Conservation (phyloP, 192 early-diverging fungal species). For the Mortierella antarctica region DNA sequence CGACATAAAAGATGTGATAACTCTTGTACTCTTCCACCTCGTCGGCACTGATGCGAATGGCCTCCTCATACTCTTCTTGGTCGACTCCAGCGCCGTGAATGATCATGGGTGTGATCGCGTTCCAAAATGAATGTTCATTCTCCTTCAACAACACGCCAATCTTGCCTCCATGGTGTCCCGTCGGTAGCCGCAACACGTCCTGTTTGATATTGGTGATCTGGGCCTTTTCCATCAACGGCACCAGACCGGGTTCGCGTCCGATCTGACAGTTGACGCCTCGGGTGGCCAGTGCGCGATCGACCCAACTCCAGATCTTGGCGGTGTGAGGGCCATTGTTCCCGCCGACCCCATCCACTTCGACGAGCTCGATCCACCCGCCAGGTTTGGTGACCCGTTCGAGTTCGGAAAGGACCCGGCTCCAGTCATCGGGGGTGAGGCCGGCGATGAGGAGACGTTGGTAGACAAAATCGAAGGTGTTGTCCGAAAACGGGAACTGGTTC, state of each 20-base stretch:
- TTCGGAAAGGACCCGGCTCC: slow-evolving; percentile 29
- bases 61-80: slow-evolving; percentile 29
- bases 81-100: slow-evolving; percentile 27
- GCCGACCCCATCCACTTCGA: slow-evolving; percentile 31
- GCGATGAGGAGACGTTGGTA: slow-evolving; percentile 37
- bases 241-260: slow-evolving; percentile 4
- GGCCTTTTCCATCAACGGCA: background rate
- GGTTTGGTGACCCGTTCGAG: slow-evolving; percentile 39
- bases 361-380: slow-evolving; percentile 52
- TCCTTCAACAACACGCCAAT: slow-evolving; percentile 33
- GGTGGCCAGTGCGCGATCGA: slow-evolving; percentile 6
- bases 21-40: slow-evolving; percentile 35
- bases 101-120: slow-evolving; percentile 25
- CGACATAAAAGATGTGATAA: slow-evolving; percentile 39
- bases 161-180: slow-evolving; percentile 36
- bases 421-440: slow-evolving; percentile 32
- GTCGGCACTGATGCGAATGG: slow-evolving; percentile 5
- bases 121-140: slow-evolving; percentile 35
- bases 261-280: slow-evolving; percentile 12
- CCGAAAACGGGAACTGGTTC: slow-evolving; percentile 37
- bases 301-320: slow-evolving; percentile 36
- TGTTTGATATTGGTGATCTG: slow-evolving; percentile 17
- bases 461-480: slow-evolving; percentile 55
- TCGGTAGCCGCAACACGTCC: slow-evolving; percentile 17
- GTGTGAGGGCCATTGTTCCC: slow-evolving; percentile 36